phyloP scores from a whole-genome alignment of 1,284 basidiomycete genomes.

The Pseudozyma sp. region DNA sequence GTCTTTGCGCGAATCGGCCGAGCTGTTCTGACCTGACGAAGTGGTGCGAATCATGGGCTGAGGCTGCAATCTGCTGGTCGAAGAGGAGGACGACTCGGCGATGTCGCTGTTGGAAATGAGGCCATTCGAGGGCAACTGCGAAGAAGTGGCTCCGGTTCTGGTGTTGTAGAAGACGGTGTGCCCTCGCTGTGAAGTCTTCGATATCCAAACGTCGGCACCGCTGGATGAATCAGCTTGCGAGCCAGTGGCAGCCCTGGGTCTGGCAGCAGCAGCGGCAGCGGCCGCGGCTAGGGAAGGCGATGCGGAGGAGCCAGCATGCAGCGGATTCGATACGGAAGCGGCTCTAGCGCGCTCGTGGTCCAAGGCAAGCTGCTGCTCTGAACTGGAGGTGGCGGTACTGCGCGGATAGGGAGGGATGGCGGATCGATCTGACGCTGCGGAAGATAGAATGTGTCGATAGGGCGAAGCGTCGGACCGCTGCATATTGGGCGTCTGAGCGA shows the following conservation, averaged over 20 bases:
- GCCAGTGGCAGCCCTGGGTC: constrained; percentile 54
- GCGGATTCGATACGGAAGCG: constrained; percentile 28
- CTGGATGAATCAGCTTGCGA: constrained; percentile 13
- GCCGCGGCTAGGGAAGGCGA: constrained; percentile 24
- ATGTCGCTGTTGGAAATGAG: constrained; percentile 3
- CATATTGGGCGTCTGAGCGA: constrained; percentile 10
- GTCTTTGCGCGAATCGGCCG: constrained; percentile 31
- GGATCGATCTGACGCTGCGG: constrained; percentile 1
- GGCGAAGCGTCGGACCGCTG: constrained; percentile 15
- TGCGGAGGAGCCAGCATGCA: constrained; percentile 7
- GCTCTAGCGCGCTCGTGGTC: constrained; percentile 34
- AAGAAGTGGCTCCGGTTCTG: constrained; percentile 84
- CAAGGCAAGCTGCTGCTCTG: constrained; percentile 29
- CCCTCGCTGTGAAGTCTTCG: constrained; percentile 69
- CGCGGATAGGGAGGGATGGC: constrained; percentile 8
- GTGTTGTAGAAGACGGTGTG: constrained; percentile 95
- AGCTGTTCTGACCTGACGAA: constrained; percentile 29
- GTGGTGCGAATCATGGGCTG: constrained; percentile 24
- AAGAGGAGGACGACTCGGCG: constrained; percentile 4
- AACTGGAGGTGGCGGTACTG: constrained; percentile 2
- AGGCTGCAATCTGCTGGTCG: constrained; percentile 13
- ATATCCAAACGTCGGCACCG: constrained; percentile 70
- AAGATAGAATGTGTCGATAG: constrained; percentile 6
- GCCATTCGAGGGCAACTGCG: constrained; percentile 77
- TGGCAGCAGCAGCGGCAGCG: constrained; percentile 11